Base-by-base conservation (phyloP, 352 stramenopile species). In the Phytophthora litchii region DNA sequence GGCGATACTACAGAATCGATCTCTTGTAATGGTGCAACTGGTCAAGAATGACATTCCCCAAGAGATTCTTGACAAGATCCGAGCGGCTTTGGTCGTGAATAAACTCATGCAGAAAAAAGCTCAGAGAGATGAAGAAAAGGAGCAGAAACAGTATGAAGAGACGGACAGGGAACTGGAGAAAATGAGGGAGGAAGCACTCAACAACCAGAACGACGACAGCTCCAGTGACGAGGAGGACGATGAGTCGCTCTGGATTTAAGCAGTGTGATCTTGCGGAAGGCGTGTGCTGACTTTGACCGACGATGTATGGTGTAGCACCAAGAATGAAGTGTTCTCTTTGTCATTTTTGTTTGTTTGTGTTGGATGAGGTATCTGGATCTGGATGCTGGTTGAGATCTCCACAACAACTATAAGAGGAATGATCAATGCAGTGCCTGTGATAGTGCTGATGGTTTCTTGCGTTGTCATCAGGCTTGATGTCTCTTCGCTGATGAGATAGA, bases 101-200 rank as follows among this genome's bases (percentile, higher is more conserved):
- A 86, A 80, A 54, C 43, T 81, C 32, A 78, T 76, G 63, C 60
- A 65, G 35, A 63, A 70, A 25, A 78, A 81, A 49, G 66, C 61
- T 12, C 49, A 67, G 62, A 42, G 70, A 41, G 72, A 81, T n/a
- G 69, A 81, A 21, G 61, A 64, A 49, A 80, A 70, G 56, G 60
- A 70, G 32, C 47, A 64, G 19, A 48, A 60, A 27, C 56, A 54
- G 20, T 50, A 69, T 16, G 42, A 67, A n/a, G 52, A 78, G 40
- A 47, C 50, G 14, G 49, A 70, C 3, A 62, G 70, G 25, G 67
- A 70, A 19, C 44, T 65, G 2, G 37, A 32, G 17, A 55, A 9
- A 32, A 31, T 72, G 48, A 54, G 54, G 19, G 52, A 64, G 8
- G 49, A 64, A 36, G 40, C 31, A 5, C n/a, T 64, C 11, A 37